Percentiles rank a stretch among this genome's conserved stretches.
Evolutionary conservation across 805 yeast species (phyloP).

Genomic region (Candida hungchunana): DNA sequence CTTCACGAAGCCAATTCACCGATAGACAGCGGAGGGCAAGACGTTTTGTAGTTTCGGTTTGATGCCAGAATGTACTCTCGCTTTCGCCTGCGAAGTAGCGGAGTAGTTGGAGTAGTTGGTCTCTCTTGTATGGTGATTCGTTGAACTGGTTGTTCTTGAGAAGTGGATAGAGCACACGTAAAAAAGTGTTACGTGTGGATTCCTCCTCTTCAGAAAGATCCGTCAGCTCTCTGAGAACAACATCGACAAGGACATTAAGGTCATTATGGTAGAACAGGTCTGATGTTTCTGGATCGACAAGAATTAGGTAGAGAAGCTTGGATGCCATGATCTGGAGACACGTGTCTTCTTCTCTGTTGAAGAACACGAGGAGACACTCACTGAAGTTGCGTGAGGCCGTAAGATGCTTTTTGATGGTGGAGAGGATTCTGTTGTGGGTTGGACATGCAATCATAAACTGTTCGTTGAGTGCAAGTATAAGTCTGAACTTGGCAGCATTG

Average conservation of each 20-base stretch:
- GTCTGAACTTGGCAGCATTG: constrained; percentile 64
- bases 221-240: constrained; percentile 72
- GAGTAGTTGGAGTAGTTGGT: constrained; percentile 48
- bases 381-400: constrained; percentile 49
- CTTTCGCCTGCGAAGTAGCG: constrained; percentile 37
- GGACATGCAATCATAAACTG: constrained; percentile 70
- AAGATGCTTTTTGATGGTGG: constrained; percentile 43
- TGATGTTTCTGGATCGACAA: constrained; percentile 55
- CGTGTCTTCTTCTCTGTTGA: constrained; percentile 72
- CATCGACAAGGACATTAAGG: constrained; percentile 77
- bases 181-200: constrained; percentile 59
- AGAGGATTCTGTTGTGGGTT: constrained; percentile 48
- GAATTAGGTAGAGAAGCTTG: constrained; percentile 69
- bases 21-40: constrained; percentile 32
- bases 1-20: constrained; percentile 27
- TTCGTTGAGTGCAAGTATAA: constrained; percentile 75
- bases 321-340: constrained; percentile 73
- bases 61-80: constrained; percentile 31
- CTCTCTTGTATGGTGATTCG: constrained; percentile 52
- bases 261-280: constrained; percentile 80
- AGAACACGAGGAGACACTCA: constrained; percentile 65
- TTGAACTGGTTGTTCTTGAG: constrained; percentile 60
- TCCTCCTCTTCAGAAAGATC: constrained; percentile 61
- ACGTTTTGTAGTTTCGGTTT: constrained; percentile 36
- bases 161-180: constrained; percentile 71